phyloP scores from a whole-genome alignment of 768 basidiomycete species.

The Boletus huronensis region DNA sequence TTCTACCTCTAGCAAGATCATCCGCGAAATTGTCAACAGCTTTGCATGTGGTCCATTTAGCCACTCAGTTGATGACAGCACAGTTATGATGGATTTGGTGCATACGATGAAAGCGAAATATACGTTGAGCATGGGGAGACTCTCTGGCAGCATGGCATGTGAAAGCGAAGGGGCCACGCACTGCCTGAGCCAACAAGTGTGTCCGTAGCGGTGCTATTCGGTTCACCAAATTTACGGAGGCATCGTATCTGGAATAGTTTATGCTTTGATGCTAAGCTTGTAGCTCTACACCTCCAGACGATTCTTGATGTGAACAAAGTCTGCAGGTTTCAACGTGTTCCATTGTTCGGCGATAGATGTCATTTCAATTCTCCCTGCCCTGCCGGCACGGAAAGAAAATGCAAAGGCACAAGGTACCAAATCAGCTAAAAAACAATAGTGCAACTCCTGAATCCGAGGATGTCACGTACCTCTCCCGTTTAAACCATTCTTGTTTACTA shows the following conservation, averaged over 20 bases:
- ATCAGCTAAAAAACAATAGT: conserved; percentile 8
- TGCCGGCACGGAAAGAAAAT: conserved; percentile 23
- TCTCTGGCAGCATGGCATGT: conserved; percentile 7
- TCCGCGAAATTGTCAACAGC: background rate
- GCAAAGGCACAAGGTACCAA: background rate
- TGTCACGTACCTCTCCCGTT: conserved; percentile 45
- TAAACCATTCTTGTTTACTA: conserved; percentile 53
- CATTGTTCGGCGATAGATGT: conserved; percentile 44
- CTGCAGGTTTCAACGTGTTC: conserved; percentile 45
- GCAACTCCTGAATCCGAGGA: conserved; percentile 22
- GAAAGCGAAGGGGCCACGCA: conserved; percentile 1
- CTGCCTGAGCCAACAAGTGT: background rate
- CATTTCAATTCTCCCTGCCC: conserved; percentile 58
- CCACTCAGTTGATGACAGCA: background rate
- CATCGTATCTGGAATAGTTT: conserved; percentile 20
- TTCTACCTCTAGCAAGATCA: conserved; percentile 56
- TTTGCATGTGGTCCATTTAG: background rate
- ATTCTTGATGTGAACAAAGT: conserved; percentile 52
- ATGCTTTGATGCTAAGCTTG: conserved; percentile 7
- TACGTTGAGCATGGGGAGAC: background rate
- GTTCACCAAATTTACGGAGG: conserved; percentile 8
- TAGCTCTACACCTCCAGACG: conserved; percentile 43
- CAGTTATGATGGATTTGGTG: background rate
- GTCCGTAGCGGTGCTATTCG: background rate
- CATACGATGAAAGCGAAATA: conserved; percentile 14